A percentile compares a stretch with the other conserved stretches of the same genome.
Conservation (phyloP, 2,329 filamentous ascomycete genomes). For the Colletotrichum somersetense region DNA sequence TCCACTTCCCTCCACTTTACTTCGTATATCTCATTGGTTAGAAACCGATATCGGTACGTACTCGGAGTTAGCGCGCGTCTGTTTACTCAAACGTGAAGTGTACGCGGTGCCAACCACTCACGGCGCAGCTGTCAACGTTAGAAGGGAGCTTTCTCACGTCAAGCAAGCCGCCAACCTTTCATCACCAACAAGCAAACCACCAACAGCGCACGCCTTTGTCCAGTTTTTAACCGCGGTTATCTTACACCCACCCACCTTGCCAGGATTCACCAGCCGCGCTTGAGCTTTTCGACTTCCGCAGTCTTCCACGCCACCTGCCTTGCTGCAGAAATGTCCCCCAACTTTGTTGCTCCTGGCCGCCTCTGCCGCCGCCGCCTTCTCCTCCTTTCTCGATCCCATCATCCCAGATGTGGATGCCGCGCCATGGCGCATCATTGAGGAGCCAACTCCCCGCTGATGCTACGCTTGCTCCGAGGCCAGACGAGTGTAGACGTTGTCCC, state of each 20-base stretch:
- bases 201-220: slow-evolving; percentile 6
- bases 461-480: slow-evolving; percentile 15
- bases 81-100: slow-evolving; percentile 21
- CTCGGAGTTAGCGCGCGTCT: slow-evolving; percentile 30
- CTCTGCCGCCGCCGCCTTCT: background rate
- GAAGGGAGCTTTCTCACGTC: slow-evolving; percentile 17
- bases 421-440: slow-evolving; percentile 13
- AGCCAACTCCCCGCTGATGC: background rate
- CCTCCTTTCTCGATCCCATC: slow-evolving; percentile 22
- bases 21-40: background rate
- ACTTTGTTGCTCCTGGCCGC: slow-evolving; percentile 26
- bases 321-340: slow-evolving; percentile 29
- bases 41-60: background rate
- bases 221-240: slow-evolving; percentile 23
- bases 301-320: slow-evolving; percentile 23
- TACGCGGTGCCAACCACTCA: slow-evolving; percentile 33
- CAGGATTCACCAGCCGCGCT: slow-evolving; percentile 9
- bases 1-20: slow-evolving; percentile 1
- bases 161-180: slow-evolving; percentile 28
- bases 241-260: slow-evolving; percentile 25
- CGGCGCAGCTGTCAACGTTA: slow-evolving; percentile 11
- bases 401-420: slow-evolving; percentile 18
- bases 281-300: background rate
- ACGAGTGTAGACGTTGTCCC: slow-evolving; percentile 8
- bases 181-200: slow-evolving; percentile 22